Evolutionary conservation across 2,329 filamentous ascomycete species (phyloP).

Genomic region (Nothophoma quercina): DNA sequence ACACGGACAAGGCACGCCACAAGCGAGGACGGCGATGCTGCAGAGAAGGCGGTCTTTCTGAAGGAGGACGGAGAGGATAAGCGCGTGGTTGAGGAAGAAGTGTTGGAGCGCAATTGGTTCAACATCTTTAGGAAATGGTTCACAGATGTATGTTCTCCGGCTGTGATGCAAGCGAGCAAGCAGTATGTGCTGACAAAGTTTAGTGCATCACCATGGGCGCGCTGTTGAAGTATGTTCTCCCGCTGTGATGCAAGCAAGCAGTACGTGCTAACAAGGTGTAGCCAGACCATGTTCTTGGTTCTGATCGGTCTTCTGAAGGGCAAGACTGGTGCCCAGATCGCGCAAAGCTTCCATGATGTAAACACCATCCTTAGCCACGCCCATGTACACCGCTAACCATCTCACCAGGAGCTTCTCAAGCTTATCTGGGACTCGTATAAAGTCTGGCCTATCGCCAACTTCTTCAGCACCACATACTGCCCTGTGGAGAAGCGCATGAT

Average conservation of each 20-base stretch:
- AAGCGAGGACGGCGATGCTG: slow-evolving; percentile 25
- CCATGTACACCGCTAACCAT: slow-evolving; percentile 49
- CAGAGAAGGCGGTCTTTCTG: slow-evolving; percentile 40
- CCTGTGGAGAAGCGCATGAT: slow-evolving; percentile 74
- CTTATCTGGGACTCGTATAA: slow-evolving; percentile 69
- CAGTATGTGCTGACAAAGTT: slow-evolving; percentile 14
- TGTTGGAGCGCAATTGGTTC: slow-evolving; percentile 49
- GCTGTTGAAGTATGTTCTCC: slow-evolving; percentile 58
- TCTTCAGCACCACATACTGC: slow-evolving; percentile 74
- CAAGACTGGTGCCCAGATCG: slow-evolving; percentile 42
- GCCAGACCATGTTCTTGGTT: slow-evolving; percentile 68
- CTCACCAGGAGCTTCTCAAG: slow-evolving; percentile 38
- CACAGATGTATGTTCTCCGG: slow-evolving; percentile 58
- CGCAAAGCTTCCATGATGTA: slow-evolving; percentile 47
- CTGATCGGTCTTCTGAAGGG: slow-evolving; percentile 62
- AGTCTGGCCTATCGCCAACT: slow-evolving; percentile 75
- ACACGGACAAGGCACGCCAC: slow-evolving; percentile 25
- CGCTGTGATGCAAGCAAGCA: background rate
- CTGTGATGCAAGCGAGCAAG: background rate
- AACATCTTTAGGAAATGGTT: slow-evolving; percentile 73
- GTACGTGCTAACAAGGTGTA: slow-evolving; percentile 18
- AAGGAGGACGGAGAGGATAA: slow-evolving; percentile 40
- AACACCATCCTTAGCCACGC: slow-evolving; percentile 43
- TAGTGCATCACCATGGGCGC: slow-evolving; percentile 69
- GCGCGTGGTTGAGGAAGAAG: slow-evolving; percentile 36